Evolutionary conservation across 2,329 filamentous ascomycete species (phyloP).

Genomic region (Thielaviopsis populi): DNA sequence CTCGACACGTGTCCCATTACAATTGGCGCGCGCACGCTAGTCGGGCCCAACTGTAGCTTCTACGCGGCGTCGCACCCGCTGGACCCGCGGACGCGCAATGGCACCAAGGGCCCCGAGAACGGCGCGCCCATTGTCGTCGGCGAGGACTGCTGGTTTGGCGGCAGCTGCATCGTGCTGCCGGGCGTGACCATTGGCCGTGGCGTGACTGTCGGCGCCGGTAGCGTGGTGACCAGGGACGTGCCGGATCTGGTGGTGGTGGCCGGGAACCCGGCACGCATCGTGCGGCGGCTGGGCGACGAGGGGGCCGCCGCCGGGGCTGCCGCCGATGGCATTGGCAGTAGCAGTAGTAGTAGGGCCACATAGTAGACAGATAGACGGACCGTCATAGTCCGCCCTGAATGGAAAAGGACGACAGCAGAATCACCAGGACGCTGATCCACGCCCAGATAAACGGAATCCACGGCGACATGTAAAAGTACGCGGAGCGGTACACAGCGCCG

Average conservation of each 20-base stretch:
- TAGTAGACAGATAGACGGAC: background rate
- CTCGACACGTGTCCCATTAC: slow-evolving; percentile 62
- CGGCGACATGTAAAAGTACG: slow-evolving; percentile 81
- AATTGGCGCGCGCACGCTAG: slow-evolving; percentile 60
- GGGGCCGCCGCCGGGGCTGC: no score
- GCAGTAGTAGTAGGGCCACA: background rate
- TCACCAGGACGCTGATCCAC: slow-evolving; percentile 63
- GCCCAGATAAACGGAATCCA: slow-evolving; percentile 90
- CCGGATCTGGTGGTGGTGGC: slow-evolving; percentile 46
- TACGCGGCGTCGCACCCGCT: slow-evolving; percentile 64
- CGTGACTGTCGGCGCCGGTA: slow-evolving; percentile 60
- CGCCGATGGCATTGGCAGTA: slow-evolving; percentile 11
- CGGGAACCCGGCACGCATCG: slow-evolving; percentile 50
- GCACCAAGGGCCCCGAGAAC: slow-evolving; percentile 56
- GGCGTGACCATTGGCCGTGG: slow-evolving; percentile 68
- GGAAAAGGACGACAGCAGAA: slow-evolving; percentile 82
- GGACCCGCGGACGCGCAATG: slow-evolving; percentile 59
- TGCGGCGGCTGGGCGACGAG: slow-evolving; percentile 22
- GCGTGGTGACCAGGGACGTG: slow-evolving; percentile 69
- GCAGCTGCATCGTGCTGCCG: slow-evolving; percentile 54
- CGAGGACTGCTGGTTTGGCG: slow-evolving; percentile 69
- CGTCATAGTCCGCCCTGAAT: slow-evolving; percentile 70
- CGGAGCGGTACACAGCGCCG: slow-evolving; percentile 65
- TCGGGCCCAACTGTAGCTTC: slow-evolving; percentile 65
- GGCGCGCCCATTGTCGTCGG: slow-evolving; percentile 62